phyloP scores from a whole-genome alignment of 345 rosid genomes.

The Noccaea caerulescens region DNA sequence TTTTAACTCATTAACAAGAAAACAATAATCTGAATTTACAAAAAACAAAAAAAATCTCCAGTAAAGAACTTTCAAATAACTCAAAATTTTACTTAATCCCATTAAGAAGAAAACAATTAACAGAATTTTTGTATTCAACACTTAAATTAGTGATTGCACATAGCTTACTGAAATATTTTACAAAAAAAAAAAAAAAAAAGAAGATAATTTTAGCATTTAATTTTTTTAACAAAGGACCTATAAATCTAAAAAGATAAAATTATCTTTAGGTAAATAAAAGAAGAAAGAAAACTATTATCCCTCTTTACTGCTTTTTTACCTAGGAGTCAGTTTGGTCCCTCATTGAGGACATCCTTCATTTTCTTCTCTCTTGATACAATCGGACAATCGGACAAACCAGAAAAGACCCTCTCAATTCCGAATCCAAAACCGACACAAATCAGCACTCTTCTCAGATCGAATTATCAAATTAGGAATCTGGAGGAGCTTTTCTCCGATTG shows the following conservation, averaged over 20 bases:
- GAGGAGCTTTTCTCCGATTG: not conserved
- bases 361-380: not conserved
- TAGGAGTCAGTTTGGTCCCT: slow-evolving; percentile 29
- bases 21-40: too few species aligned
- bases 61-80: too few species aligned
- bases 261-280: not conserved
- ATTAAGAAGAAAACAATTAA: not conserved
- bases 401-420: slow-evolving; percentile 18
- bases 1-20: too few species aligned
- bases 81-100: too few species aligned
- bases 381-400: slow-evolving; percentile 17
- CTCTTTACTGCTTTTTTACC: slow-evolving; percentile 11
- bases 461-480: not conserved
- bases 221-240: not conserved
- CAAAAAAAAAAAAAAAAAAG: too few species aligned
- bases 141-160: not conserved
- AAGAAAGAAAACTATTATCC: not conserved
- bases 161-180: too few species aligned
- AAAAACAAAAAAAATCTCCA: too few species aligned
- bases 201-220: too few species aligned
- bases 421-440: slow-evolving; percentile 14
- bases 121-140: not conserved
- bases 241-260: not conserved
- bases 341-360: not conserved
- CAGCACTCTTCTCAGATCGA: slow-evolving; percentile 29